A percentile compares a stretch with the other conserved stretches of the same genome.
These are phyloP conservation scores for Scheffersomyces insectosa DNA, from an alignment of 1,139 yeast species.

Conservation along the genomic window DNA sequence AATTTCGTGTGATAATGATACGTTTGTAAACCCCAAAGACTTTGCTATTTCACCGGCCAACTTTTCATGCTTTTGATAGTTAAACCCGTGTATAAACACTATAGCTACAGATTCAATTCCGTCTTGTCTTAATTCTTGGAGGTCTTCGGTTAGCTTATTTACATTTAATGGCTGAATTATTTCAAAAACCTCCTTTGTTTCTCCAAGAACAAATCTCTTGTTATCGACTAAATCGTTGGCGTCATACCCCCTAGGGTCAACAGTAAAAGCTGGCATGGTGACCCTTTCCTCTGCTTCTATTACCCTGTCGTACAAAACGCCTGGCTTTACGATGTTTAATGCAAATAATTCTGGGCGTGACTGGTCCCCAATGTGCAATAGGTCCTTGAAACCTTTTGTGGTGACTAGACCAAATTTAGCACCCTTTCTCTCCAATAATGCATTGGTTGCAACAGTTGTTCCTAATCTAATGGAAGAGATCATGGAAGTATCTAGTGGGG, in stretches of 20 bases:
- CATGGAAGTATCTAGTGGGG: slow-evolving; percentile 30
- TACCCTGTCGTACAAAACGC: slow-evolving; percentile 61
- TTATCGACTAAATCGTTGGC: slow-evolving; percentile 17
- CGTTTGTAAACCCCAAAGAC: slow-evolving; percentile 52
- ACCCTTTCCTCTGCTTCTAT: slow-evolving; percentile 74
- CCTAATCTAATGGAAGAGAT: slow-evolving; percentile 65
- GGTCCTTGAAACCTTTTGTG: slow-evolving; percentile 67
- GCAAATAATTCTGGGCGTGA: slow-evolving; percentile 72
- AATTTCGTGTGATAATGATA: slow-evolving; percentile 64
- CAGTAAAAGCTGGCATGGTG: slow-evolving; percentile 66
- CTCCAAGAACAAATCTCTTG: slow-evolving; percentile 40
- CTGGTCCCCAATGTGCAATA: slow-evolving; percentile 68
- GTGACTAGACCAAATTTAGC: slow-evolving; percentile 62
- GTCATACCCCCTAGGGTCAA: slow-evolving; percentile 47
- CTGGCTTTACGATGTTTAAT: slow-evolving; percentile 57
- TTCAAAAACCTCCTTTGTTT: slow-evolving; percentile 64
- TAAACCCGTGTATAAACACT: slow-evolving; percentile 68
- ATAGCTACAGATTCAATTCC: slow-evolving; percentile 71
- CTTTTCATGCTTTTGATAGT: slow-evolving; percentile 65
- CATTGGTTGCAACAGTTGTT: slow-evolving; percentile 80
- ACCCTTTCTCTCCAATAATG: slow-evolving; percentile 69
- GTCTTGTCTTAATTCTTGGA: slow-evolving; percentile 44
- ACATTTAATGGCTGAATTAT: slow-evolving; percentile 51
- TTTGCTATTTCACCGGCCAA: slow-evolving; percentile 58
- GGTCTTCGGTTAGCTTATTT: slow-evolving; percentile 34